Conservation (phyloP, 2,329 filamentous ascomycete species). For the Chrysosporium keratinophilum region DNA sequence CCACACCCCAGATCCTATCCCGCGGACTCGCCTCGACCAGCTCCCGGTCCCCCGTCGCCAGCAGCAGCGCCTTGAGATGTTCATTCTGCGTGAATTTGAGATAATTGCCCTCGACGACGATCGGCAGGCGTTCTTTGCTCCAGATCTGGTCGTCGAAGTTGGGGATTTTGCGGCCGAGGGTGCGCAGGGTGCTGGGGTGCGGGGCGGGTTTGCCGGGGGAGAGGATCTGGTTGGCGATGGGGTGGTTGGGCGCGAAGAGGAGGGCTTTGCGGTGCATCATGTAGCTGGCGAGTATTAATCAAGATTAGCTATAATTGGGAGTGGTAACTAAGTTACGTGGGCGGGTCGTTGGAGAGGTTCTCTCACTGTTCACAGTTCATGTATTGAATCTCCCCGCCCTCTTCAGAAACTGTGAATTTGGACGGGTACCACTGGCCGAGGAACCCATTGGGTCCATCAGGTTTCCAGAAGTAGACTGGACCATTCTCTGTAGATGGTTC, state of each 20-base stretch:
- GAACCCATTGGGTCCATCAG: conserved; percentile 18
- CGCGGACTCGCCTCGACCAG: conserved; percentile 29
- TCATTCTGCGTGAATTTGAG: conserved; percentile 27
- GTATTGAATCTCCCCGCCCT: conserved; percentile 13
- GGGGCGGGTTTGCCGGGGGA: conserved; percentile 19
- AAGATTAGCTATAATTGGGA: background rate
- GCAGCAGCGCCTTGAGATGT: conserved; percentile 20
- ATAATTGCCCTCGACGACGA: conserved; percentile 27
- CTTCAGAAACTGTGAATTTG: conserved; percentile 13
- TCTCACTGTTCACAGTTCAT: conserved; percentile 18
- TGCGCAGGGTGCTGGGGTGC: conserved; percentile 18
- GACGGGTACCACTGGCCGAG: conserved; percentile 21
- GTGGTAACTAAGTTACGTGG: no score
- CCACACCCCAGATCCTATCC: conserved; percentile 29
- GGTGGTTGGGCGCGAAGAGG: conserved; percentile 23
- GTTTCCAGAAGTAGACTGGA: conserved; percentile 21
- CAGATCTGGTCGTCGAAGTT: conserved; percentile 25
- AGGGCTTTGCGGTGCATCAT: conserved; percentile 32
- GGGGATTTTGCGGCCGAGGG: conserved; percentile 25
- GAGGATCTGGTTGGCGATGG: conserved; percentile 23
- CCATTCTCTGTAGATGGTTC: background rate
- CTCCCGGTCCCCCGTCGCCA: conserved; percentile 24
- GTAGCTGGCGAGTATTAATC: conserved; percentile 4
- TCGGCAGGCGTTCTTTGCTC: conserved; percentile 21
- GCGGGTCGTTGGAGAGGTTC: background rate